Evolutionary conservation across 768 basidiomycete species (phyloP).

Genomic region (Auriscalpium vulgare): DNA sequence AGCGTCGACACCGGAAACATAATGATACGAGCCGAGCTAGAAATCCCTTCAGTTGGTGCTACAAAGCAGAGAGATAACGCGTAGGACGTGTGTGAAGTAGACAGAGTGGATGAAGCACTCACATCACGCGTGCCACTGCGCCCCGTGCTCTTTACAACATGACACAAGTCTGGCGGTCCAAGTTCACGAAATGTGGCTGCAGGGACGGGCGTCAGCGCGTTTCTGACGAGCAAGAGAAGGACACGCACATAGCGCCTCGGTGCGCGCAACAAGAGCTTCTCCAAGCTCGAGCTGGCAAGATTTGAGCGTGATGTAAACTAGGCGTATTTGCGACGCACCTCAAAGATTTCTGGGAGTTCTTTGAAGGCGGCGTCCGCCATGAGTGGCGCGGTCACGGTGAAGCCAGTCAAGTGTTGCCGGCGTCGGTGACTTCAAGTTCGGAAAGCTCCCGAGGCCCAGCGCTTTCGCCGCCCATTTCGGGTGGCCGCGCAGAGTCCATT

Average conservation of each 20-base stretch:
- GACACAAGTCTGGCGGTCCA: conserved; percentile 94
- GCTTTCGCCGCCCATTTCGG: no score
- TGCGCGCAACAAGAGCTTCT: conserved; percentile 82
- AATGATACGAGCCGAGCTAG: conserved; percentile 94
- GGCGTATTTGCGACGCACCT: conserved; percentile 40
- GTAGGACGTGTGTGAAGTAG: conserved; percentile 1
- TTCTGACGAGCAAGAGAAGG: not conserved
- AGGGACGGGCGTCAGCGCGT: conserved; percentile 9
- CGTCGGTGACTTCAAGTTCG: no score
- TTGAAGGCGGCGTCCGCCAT: conserved; percentile 68
- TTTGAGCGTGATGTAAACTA: conserved; percentile 6
- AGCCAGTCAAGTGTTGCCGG: no score
- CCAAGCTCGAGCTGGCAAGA: conserved; percentile 70
- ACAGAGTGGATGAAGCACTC: conserved; percentile 29
- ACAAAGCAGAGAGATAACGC: conserved; percentile 4
- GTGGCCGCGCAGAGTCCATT: no score
- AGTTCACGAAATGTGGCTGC: conserved; percentile 93
- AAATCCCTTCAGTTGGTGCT: not conserved
- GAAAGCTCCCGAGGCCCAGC: no score
- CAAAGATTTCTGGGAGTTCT: conserved; percentile 95
- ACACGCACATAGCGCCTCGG: conserved; percentile 80
- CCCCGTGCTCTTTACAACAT: conserved; percentile 89
- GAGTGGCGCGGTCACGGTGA: not conserved
- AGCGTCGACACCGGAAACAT: conserved; percentile 96
- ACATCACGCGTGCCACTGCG: conserved; percentile 83